Base-by-base conservation (phyloP, 2,329 filamentous ascomycete species). In the Epicoccum nigrum region DNA sequence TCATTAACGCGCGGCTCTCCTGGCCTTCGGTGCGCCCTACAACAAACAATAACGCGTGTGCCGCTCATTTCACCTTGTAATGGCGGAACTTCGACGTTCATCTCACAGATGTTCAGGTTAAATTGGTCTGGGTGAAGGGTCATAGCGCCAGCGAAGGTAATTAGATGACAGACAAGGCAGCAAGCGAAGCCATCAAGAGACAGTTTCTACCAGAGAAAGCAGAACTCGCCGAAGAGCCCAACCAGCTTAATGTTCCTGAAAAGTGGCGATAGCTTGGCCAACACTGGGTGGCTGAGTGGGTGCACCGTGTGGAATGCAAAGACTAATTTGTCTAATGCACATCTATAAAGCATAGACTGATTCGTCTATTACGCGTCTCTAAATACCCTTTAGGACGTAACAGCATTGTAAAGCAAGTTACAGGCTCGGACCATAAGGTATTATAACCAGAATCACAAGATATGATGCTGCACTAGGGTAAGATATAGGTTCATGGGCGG, bases 71-170 rank as follows among this genome's bases (percentile, higher is more conserved):
- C n/a, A n/a, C n/a, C n/a, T n/a, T n/a, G n/a, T n/a, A n/a, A n/a
- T n/a, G n/a, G n/a, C n/a, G n/a, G n/a, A n/a, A 1, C 37, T 62
- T 1, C 7, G 51, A 21, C 16, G 7, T 0, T 1, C 56, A 0
- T 54, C 43, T 31, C 49, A 53, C 7, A 34, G 35, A 40, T 1
- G 40, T 58, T 0, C 1, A 7, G 0, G 23, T 59, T 7, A 40
- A 59, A 19, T n/a, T 59, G 1, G 4, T 40, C 2, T 60, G 59
- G 59, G 56, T 60, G 4, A 62, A 60, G n/a, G 53, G 52, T 0
- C 59, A 62, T 13, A 1, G 11, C 0, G 9, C 17, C 2, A 55
- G 55, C 23, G 32, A 37, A 4, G 54, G 53, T 7, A 56, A 58
- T 21, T 4, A 15, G 1, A 7, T 32, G 0, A 57, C 57, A 23